phyloP scores from a whole-genome alignment of 352 stramenopile species.

The Globisporangium mamillatum region DNA sequence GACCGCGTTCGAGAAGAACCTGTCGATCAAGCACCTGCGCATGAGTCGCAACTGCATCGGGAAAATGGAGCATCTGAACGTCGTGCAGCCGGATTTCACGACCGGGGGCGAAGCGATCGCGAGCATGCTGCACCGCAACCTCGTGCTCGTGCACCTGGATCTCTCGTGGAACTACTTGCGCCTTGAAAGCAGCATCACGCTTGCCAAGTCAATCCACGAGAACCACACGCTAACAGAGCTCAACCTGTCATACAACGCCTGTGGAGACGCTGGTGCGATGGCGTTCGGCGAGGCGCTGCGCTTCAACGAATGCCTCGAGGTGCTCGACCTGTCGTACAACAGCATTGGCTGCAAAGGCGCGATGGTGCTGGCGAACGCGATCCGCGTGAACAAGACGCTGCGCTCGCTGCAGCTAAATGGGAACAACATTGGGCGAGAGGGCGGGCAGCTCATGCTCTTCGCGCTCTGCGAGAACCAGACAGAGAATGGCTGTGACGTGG shows the following conservation, averaged over 20 bases:
- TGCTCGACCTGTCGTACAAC: slow-evolving; percentile 76
- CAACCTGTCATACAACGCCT: slow-evolving; percentile 76
- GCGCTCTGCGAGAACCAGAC: slow-evolving; percentile 58
- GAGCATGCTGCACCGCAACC: slow-evolving; percentile 82
- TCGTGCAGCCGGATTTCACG: slow-evolving; percentile 78
- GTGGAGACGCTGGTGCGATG: slow-evolving; percentile 67
- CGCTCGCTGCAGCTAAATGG: slow-evolving; percentile 67
- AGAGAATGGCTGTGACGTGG: slow-evolving; percentile 50
- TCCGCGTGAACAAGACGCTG: slow-evolving; percentile 59
- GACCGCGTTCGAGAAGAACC: slow-evolving; percentile 78
- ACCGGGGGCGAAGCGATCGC: slow-evolving; percentile 88
- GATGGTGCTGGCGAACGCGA: slow-evolving; percentile 63
- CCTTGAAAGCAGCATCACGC: slow-evolving; percentile 67
- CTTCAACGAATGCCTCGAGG: slow-evolving; percentile 56
- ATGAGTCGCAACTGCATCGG: slow-evolving; percentile 88
- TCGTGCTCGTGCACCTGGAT: slow-evolving; percentile 73
- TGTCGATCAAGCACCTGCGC: slow-evolving; percentile 64
- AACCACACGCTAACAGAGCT: slow-evolving; percentile 69
- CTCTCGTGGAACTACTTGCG: slow-evolving; percentile 90
- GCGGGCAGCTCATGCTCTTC: slow-evolving; percentile 63
- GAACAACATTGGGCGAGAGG: slow-evolving; percentile 72
- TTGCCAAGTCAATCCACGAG: slow-evolving; percentile 59
- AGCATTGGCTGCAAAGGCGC: slow-evolving; percentile 72
- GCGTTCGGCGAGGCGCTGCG: slow-evolving; percentile 71
- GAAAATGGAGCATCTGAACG: slow-evolving; percentile 86